Conservation (phyloP, 1,284 basidiomycete species). For the Marasmius oreades region DNA sequence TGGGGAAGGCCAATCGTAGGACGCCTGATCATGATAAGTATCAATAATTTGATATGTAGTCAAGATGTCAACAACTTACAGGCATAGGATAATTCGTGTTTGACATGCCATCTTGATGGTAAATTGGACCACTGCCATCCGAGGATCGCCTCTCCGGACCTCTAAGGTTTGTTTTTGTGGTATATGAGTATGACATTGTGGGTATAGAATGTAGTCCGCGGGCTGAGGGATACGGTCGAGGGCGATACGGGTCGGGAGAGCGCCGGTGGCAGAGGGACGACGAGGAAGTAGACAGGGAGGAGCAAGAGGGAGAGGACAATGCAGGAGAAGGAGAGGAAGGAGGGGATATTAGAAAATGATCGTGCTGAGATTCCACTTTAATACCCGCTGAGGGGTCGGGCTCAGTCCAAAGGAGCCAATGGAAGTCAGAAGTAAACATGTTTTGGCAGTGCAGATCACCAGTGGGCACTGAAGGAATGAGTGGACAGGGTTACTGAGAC, state of each 20-base stretch:
- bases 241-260: slow-evolving; percentile 30
- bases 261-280: slow-evolving; percentile 25
- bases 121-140: slow-evolving; percentile 29
- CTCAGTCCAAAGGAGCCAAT: slow-evolving; percentile 26
- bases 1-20: background rate
- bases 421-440: slow-evolving; percentile 26
- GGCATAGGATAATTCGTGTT: background rate
- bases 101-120: slow-evolving; percentile 16
- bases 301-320: slow-evolving; percentile 16
- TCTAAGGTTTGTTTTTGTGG: slow-evolving; percentile 24
- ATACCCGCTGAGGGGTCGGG: slow-evolving; percentile 29
- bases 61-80: slow-evolving; percentile 5
- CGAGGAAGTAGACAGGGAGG: slow-evolving; percentile 16
- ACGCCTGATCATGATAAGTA: background rate
- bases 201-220: slow-evolving; percentile 22
- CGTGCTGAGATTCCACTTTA: slow-evolving; percentile 42
- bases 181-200: slow-evolving; percentile 28
- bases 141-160: slow-evolving; percentile 28
- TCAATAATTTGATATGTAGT: background rate
- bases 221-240: slow-evolving; percentile 31
- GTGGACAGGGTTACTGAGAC: slow-evolving; percentile 21
- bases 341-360: slow-evolving; percentile 36
- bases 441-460: slow-evolving; percentile 41
- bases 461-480: slow-evolving; percentile 18
- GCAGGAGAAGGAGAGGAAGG: slow-evolving; percentile 26